phyloP scores from a whole-genome alignment of 169 alveolate species.

The Plasmodium yoelii region DNA sequence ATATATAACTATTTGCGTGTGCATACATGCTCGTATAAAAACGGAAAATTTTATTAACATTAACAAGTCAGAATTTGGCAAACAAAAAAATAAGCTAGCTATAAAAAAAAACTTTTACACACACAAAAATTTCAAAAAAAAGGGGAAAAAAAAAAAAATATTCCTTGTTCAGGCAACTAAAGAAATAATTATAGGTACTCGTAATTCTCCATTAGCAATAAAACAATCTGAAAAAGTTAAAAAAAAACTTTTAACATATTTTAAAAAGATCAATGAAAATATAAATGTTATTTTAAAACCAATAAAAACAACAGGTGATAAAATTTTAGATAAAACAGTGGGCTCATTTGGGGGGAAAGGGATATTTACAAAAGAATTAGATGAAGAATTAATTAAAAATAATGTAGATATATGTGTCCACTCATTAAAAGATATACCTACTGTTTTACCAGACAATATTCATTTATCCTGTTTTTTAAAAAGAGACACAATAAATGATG shows the following conservation, averaged over 20 bases:
- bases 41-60: slow-evolving; percentile 5
- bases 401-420: slow-evolving; percentile 70
- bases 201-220: slow-evolving; percentile 69
- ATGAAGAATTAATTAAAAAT: slow-evolving; percentile 43
- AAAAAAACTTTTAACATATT: slow-evolving; percentile 31
- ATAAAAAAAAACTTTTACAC: slow-evolving; percentile 10
- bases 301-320: slow-evolving; percentile 72
- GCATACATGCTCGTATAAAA: slow-evolving; percentile 35
- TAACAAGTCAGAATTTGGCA: slow-evolving; percentile 4
- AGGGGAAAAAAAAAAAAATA: slow-evolving; percentile 1
- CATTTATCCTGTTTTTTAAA: slow-evolving; percentile 51
- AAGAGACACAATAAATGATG: slow-evolving; percentile 69
- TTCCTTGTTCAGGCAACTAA: slow-evolving; percentile 2
- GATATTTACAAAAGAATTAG: slow-evolving; percentile 63
- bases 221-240: slow-evolving; percentile 55
- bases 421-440: slow-evolving; percentile 63
- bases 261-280: slow-evolving; percentile 57
- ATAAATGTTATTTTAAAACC: slow-evolving; percentile 41
- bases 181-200: slow-evolving; percentile 70
- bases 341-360: slow-evolving; percentile 64
- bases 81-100: slow-evolving; percentile 6
- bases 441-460: slow-evolving; percentile 39
- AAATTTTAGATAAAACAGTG: slow-evolving; percentile 45
- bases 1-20: slow-evolving; percentile 13
- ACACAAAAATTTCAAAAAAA: slow-evolving; percentile 19